Percentiles rank a stretch among this genome's conserved stretches.
Evolutionary conservation across 2,329 filamentous ascomycete genomes (phyloP).

Genomic region (Fusarium duplospermum): DNA sequence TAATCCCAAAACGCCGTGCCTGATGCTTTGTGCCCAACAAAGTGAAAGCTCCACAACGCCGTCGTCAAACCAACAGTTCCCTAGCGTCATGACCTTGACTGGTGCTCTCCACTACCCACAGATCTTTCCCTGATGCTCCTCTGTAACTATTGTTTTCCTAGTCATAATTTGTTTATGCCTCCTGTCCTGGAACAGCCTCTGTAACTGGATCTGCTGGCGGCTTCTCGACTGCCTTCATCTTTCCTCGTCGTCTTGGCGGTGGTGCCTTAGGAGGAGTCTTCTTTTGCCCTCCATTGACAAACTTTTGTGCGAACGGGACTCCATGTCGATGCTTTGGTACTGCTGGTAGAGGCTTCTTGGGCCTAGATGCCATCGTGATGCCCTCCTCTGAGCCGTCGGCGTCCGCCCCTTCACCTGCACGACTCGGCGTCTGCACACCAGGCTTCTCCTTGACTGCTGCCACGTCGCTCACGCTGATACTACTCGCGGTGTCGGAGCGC

Average conservation of each 20-base stretch:
- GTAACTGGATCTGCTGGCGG: slow-evolving; percentile 46
- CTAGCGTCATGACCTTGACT: slow-evolving; percentile 9
- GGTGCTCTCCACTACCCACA: slow-evolving; percentile 6
- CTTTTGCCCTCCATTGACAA: slow-evolving; percentile 49
- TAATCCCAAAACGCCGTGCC: slow-evolving; percentile 32
- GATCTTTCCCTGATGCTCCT: neutral
- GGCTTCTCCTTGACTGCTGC: slow-evolving; percentile 85
- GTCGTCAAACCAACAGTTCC: slow-evolving; percentile 23
- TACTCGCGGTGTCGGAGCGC: slow-evolving; percentile 74
- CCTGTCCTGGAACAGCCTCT: slow-evolving; percentile 35
- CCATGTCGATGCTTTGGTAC: slow-evolving; percentile 70
- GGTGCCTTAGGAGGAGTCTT: slow-evolving; percentile 59
- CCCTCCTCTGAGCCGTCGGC: slow-evolving; percentile 37
- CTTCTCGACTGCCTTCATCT: slow-evolving; percentile 51
- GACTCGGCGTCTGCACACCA: slow-evolving; percentile 82
- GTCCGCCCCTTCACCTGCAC: slow-evolving; percentile 51
- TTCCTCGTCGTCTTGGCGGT: slow-evolving; percentile 59
- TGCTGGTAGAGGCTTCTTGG: slow-evolving; percentile 63
- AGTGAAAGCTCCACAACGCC: slow-evolving; percentile 40
- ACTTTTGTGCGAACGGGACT: slow-evolving; percentile 53
- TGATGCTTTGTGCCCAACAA: slow-evolving; percentile 35
- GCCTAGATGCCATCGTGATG: slow-evolving; percentile 42
- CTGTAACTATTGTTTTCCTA: neutral
- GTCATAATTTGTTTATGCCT: slow-evolving; percentile 16
- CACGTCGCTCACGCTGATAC: slow-evolving; percentile 80